Percentiles rank a stretch among this genome's conserved stretches.
Conservation (phyloP, 164 flowering plant species). For the Saururus chinensis region DNA sequence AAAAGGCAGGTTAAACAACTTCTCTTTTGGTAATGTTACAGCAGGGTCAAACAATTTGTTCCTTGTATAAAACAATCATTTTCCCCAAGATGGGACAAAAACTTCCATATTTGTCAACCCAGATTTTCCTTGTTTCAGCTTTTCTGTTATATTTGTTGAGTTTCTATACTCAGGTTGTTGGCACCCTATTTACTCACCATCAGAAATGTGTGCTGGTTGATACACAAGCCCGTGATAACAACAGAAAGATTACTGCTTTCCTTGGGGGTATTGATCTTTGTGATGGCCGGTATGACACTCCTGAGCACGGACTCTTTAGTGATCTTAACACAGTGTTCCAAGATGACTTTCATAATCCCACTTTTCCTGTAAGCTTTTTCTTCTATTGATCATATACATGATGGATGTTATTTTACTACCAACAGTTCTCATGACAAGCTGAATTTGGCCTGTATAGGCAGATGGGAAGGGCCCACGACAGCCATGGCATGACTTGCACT, state of each 20-base stretch:
- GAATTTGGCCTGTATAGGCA: constrained; percentile 17
- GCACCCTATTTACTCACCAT: constrained; percentile 74
- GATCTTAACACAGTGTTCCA: constrained; percentile 62
- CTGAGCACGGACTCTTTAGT: constrained; percentile 63
- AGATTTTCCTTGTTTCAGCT: too few relatives aligned
- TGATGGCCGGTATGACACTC: constrained; percentile 91
- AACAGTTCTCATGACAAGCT: too few relatives aligned
- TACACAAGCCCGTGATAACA: constrained; percentile 61
- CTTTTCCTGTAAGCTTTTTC: constrained; percentile 47
- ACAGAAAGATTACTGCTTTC: constrained; percentile 66
- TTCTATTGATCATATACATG: not conserved
- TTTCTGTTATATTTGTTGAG: too few relatives aligned
- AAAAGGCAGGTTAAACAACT: constrained; percentile 41
- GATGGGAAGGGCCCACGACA: constrained; percentile 67
- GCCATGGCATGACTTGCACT: constrained; percentile 90
- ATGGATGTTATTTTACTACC: too few relatives aligned
- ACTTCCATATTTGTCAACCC: too few relatives aligned
- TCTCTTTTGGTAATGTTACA: too few relatives aligned
- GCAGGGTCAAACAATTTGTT: too few relatives aligned
- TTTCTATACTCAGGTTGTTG: constrained; percentile 47
- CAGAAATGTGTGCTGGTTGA: constrained; percentile 85
- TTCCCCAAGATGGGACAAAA: too few relatives aligned
- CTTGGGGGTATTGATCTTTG: constrained; percentile 83
- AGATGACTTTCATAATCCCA: constrained; percentile 78
- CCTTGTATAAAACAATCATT: too few relatives aligned